A percentile compares a stretch with the other conserved stretches of the same genome.
Conservation (phyloP, 495 filamentous ascomycete species). For the Chlorociboria aeruginascens region DNA sequence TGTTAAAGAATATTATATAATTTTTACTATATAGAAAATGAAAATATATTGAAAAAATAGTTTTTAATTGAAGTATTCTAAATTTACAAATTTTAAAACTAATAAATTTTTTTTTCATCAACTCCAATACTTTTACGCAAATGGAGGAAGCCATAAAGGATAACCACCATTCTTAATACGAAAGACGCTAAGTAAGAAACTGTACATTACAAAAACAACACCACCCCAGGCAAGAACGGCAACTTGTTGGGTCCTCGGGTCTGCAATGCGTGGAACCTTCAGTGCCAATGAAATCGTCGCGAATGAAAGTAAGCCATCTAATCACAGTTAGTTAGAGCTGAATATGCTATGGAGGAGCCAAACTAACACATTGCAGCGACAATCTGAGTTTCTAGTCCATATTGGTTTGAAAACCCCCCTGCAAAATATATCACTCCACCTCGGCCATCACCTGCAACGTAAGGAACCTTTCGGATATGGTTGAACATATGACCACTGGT, state of each 20-base stretch:
- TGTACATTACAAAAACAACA: slow-evolving; percentile 74
- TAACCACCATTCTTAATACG: slow-evolving; percentile 91
- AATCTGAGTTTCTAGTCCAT: slow-evolving; percentile 92
- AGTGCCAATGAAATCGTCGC: slow-evolving; percentile 78
- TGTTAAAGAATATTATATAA: no score
- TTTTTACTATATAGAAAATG: no score
- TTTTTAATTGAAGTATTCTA: no score
- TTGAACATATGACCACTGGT: slow-evolving; percentile 99
- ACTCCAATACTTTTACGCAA: slow-evolving; percentile 33
- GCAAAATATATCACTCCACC: slow-evolving; percentile 91
- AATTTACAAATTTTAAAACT: background rate
- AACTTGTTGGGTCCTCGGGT: slow-evolving; percentile 66
- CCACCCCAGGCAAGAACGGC: slow-evolving; percentile 73
- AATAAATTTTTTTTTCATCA: background rate
- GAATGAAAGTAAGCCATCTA: slow-evolving; percentile 89
- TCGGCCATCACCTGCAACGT: slow-evolving; percentile 73
- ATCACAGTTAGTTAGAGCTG: background rate
- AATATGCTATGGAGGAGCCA: background rate
- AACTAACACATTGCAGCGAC: slow-evolving; percentile 89
- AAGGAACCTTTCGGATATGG: slow-evolving; percentile 94
- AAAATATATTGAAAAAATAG: no score
- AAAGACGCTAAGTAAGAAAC: slow-evolving; percentile 89
- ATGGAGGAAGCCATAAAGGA: slow-evolving; percentile 86
- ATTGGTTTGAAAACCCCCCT: slow-evolving; percentile 88
- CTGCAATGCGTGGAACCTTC: slow-evolving; percentile 78